Evolutionary conservation across 1,284 basidiomycete genomes (phyloP), one percentile per base, ranked within the genome.

Genomic region (Sanghuangporus sanghuang): DNA sequence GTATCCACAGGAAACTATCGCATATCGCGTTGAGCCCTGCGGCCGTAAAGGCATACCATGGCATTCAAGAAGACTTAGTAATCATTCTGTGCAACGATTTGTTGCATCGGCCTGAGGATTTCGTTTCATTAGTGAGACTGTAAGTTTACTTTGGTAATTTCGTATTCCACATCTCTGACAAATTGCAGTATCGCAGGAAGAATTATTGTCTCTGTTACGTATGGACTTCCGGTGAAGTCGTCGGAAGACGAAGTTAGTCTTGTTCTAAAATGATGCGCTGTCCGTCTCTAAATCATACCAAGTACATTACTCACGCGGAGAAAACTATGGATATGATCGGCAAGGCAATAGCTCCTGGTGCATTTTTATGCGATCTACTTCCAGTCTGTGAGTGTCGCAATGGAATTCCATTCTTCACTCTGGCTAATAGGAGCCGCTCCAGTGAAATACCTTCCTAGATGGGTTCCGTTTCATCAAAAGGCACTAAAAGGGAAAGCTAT

Each of bases 221-320:
- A 46, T 56, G 54, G 54, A 6, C 54, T 73, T 46, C 72, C 71
- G 23, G 68, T 72, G 56, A 66, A 75, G 55, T 67, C 78, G 35
- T 68, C 70, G 12, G 72, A 73, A n/a, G 66, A 73, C 46, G 77
- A 77, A 5, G 81, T 44, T 16, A 44, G 42, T 40, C 42, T 5
- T 81, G 61, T 66, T 44, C 18, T 44, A 44, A 44, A 44, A 3
- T 6, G 4, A 44, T 4, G 3, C 12, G 3, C 42, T 44, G 12
- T n/a, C n/a, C n/a, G n/a, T n/a, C n/a, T n/a, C n/a, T n/a, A n/a
- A n/a, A 44, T n/a, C 6, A 5, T 4, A 16, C 42, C 42, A 44
- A 74, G 14, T 82, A 78, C 65, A 77, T 83, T 7, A 68, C 73
- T 1, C 68, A 80, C 6, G 81, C 80, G 3, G 80, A 73, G 60